Evolutionary conservation across 2,329 filamentous ascomycete genomes (phyloP), one percentile per base, ranked within the genome.

Genomic region (Massarina eburnea): DNA sequence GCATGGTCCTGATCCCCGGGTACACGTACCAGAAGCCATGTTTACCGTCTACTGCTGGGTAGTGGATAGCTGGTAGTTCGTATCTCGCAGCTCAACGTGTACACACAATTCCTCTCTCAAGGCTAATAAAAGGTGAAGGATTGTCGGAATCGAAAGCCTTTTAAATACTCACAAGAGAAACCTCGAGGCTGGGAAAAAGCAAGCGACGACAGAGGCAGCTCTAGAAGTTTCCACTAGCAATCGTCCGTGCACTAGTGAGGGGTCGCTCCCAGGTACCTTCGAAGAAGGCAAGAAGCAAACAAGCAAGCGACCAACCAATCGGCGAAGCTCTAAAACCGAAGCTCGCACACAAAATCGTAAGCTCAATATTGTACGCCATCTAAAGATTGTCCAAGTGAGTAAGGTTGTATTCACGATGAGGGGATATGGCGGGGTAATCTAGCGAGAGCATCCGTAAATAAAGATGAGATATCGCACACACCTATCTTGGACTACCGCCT

Each of bases 201-300:
- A 20, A 40, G 29, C 15, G 39, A 45, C 44, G 40, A 18, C 27
- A 4, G 32, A 40, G 27, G 46, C 54, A 61, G 54, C 57, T 62
- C 64, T 58, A 68, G 64, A 68, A 68, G 46, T 61, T 68, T 68
- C 64, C 47, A 66, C 42, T 33, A 12, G 26, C 27, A 33, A 24
- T 17, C 36, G 43, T 46, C 45, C 36, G 45, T 47, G 45, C 45
- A 29, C 32, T 37, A 20, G n/a, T 29, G 14, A 29, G 8, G 14
- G 26, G 26, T 29, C 26, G 26, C 26, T 29, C 26, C 26, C 8
- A 29, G 26, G 26, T 29, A 8, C 8, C 14, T 29, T 14, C 26
- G 14, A 29, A 8, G 26, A 8, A 29, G 26, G n/a, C 12, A 18
- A 33, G 12, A 21, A 30, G 27, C 4, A 4, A 8, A 30, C 12